Conservation (phyloP, 108 stramenopile species). For the Nitzschia putrida region DNA sequence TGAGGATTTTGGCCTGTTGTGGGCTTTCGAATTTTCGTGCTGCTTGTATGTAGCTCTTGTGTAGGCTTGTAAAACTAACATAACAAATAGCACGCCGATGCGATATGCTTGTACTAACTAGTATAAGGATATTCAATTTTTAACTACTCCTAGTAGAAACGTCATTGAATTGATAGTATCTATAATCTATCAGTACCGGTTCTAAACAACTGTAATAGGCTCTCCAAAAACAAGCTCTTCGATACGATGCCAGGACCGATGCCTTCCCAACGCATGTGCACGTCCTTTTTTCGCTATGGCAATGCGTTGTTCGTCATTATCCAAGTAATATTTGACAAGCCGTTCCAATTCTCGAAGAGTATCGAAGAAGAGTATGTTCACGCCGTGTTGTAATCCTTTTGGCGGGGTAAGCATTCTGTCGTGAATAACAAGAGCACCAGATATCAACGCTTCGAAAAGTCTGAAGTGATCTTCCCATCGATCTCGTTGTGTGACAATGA, state of each 20-base stretch:
- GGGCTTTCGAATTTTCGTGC: no score
- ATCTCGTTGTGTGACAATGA: constrained; percentile 59
- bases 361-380: constrained; percentile 39
- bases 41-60: no score
- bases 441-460: constrained; percentile 46
- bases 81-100: no score
- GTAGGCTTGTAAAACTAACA: no score
- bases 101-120: no score
- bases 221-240: constrained; percentile 57
- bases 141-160: no score
- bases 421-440: neutral
- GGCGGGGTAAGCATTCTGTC: neutral
- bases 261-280: constrained; percentile 45
- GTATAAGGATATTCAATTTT: no score
- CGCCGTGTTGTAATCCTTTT: constrained; percentile 7
- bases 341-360: constrained; percentile 23
- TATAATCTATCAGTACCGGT: no score
- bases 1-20: no score
- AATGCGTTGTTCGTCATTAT: constrained; percentile 41
- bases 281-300: constrained; percentile 43
- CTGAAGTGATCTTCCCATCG: constrained; percentile 62
- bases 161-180: no score
- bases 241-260: constrained; percentile 50
- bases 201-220: no score
- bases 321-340: constrained; percentile 35